Conservation (phyloP, 192 early-diverging fungal genomes). For the Linnemannia schmuckeri region DNA sequence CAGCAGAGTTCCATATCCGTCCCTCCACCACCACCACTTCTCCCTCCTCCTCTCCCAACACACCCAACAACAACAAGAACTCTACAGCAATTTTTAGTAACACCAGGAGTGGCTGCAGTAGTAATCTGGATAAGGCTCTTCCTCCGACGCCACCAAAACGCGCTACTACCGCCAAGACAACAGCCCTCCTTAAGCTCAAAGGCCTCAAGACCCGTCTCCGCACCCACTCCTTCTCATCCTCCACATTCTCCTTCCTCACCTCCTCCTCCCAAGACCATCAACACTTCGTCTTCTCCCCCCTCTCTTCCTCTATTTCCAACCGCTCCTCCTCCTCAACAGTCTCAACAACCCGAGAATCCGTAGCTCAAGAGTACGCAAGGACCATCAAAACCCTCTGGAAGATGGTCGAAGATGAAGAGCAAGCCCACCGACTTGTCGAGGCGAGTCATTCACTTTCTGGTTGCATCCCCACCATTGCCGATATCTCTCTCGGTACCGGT, state of each 20-base stretch:
- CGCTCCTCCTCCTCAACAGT: neutral
- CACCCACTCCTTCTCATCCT: neutral
- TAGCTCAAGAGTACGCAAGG: constrained; percentile 51
- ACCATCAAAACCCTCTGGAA: constrained; percentile 47
- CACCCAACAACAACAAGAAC: neutral
- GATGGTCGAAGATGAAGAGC: constrained; percentile 51
- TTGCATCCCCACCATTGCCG: neutral
- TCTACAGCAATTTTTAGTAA: neutral
- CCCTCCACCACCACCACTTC: neutral
- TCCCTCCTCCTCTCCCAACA: too few relatives aligned
- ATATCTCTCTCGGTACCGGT: neutral
- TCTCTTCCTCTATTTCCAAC: neutral
- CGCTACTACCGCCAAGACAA: neutral
- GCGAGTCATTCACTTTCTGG: neutral
- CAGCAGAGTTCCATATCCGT: neutral
- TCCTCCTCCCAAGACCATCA: neutral
- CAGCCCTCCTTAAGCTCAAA: neutral
- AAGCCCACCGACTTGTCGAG: constrained; percentile 35
- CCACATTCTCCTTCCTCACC: neutral
- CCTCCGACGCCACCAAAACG: neutral
- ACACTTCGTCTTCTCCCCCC: neutral
- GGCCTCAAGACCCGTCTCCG: neutral
- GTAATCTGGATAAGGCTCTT: neutral
- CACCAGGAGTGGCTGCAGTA: neutral
- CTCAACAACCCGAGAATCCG: neutral